A percentile compares a stretch with the other conserved stretches of the same genome.
Conservation (phyloP, 1,139 yeast genomes). For the Kluyveromyces sp. region DNA sequence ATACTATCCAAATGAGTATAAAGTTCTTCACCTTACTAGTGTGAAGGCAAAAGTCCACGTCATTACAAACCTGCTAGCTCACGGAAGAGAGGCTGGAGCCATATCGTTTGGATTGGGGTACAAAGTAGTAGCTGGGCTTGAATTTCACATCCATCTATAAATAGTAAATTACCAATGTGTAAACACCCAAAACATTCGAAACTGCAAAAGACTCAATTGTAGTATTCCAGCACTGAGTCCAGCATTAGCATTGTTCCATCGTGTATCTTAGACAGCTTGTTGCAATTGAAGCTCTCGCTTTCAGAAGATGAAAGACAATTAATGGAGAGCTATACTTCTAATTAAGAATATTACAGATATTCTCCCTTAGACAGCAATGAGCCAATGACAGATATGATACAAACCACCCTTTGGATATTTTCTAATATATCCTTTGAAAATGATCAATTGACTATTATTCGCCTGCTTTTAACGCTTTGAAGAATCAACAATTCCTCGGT, state of each 20-base stretch:
- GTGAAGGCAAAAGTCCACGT: constrained; percentile 83
- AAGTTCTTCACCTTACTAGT: constrained; percentile 35
- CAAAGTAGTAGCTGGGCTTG: constrained; percentile 41
- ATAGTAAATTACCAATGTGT: constrained; percentile 38
- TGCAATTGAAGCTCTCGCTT: constrained; percentile 23
- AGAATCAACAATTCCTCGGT: too few species aligned
- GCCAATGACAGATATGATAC: background rate
- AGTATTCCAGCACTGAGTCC: constrained; percentile 72
- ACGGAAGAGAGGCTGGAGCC: constrained; percentile 47
- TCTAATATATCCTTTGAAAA: background rate
- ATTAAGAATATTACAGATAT: background rate
- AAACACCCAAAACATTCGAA: constrained; percentile 50
- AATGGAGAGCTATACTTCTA: background rate
- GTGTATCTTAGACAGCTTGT: constrained; percentile 44
- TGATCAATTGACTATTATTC: too few species aligned
- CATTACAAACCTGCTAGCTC: constrained; percentile 64
- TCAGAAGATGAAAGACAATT: constrained; percentile 2
- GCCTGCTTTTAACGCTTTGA: too few species aligned
- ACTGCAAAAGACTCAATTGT: constrained; percentile 51
- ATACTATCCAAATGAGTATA: background rate
- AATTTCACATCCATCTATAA: constrained; percentile 21
- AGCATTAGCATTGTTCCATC: constrained; percentile 59
- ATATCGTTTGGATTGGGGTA: constrained; percentile 48
- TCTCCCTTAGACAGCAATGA: background rate
- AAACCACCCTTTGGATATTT: too few species aligned